Evolutionary conservation across 441 rosid species (phyloP), one percentile per base, ranked within the genome.

Genomic region (Pelargonium cotyledonis): DNA sequence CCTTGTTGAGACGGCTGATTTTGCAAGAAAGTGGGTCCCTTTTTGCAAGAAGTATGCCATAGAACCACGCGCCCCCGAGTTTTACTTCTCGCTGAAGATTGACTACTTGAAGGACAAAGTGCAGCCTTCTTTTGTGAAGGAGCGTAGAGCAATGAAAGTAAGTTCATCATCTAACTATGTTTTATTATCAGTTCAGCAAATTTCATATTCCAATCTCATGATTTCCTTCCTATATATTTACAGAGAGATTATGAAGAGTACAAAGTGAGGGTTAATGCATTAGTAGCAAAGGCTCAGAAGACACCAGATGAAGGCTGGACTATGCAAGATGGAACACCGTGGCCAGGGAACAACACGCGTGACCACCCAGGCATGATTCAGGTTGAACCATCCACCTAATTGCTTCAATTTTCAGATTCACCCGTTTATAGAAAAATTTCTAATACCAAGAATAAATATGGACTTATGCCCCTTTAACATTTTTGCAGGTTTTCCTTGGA

Each of bases 341-440:
- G 97, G 95, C 99, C 99, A 0, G 99, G 99, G 66, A 94, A 94
- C 78, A 87, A 81, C 77, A 85, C 84, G 57, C 80, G 95, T 46
- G 97, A 94, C 76, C 98, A 94, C 80, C 98, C 98, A 2, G 98
- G 97, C 76, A 94, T 94, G 98, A 94, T 94, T 51, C 99, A 94
- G 92, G 99, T 94, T n/a, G 69, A 63, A 19, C 63, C 73, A 76
- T 72, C 53, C 47, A 47, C 74, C 41, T 38, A 38, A 38, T 38
- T 38, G 8, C 8, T 38, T 46, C 51, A 10, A 46, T 10, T 46
- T 46, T 46, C n/a, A 46, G n/a, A 9, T 46, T 46, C 51, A 35
- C 40, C 8, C n/a, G 51, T 46, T 14, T 46, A 46, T 46, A 46
- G 51, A 11, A 46, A 46, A 9, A 14, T 46, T 46, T 8, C 51